A percentile compares a stretch with the other conserved stretches of the same genome.
These are phyloP conservation scores for Cladobotryum mycophilum DNA, from an alignment of 2,329 filamentous ascomycete species.

Conservation along the genomic window DNA sequence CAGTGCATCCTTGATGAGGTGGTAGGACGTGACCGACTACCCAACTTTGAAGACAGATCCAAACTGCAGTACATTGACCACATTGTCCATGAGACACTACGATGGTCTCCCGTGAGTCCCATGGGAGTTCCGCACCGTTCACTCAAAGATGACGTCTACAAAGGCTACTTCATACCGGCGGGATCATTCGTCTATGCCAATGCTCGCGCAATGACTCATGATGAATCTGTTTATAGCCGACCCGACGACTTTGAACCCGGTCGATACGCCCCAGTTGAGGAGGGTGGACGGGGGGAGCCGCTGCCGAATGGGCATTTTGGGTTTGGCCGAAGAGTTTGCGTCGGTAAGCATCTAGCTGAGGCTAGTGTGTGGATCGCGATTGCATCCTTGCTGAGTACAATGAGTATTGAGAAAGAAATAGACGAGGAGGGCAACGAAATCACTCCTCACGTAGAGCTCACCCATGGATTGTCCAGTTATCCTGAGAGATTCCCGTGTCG, in stretches of 20 bases:
- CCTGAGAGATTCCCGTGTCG: constrained; percentile 20
- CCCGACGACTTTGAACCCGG: constrained; percentile 41
- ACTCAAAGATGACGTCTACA: constrained; percentile 49
- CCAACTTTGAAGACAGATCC: constrained; percentile 38
- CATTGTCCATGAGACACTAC: constrained; percentile 41
- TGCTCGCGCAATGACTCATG: constrained; percentile 37
- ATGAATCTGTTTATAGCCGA: constrained; percentile 33
- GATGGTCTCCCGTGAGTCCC: constrained; percentile 40
- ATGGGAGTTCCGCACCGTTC: constrained; percentile 50
- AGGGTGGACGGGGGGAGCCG: constrained; percentile 38
- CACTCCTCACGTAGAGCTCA: constrained; percentile 21
- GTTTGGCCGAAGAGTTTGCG: constrained; percentile 46
- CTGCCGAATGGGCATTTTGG: constrained; percentile 43
- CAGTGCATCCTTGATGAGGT: constrained; percentile 41
- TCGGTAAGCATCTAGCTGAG: constrained; percentile 44
- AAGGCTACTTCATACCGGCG: constrained; percentile 51
- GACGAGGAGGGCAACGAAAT: constrained; percentile 31
- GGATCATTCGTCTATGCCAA: constrained; percentile 41
- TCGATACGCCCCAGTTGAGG: constrained; percentile 29
- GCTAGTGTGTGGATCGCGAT: constrained; percentile 37
- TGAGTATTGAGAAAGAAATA: constrained; percentile 27
- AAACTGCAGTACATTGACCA: constrained; percentile 38
- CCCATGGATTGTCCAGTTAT: constrained; percentile 22
- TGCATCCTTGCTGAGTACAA: constrained; percentile 32
- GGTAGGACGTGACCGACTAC: constrained; percentile 39